Evolutionary conservation across 2,329 filamentous ascomycete species (phyloP), one percentile per base, ranked within the genome.

Genomic region (Parascedosporium putredinis): DNA sequence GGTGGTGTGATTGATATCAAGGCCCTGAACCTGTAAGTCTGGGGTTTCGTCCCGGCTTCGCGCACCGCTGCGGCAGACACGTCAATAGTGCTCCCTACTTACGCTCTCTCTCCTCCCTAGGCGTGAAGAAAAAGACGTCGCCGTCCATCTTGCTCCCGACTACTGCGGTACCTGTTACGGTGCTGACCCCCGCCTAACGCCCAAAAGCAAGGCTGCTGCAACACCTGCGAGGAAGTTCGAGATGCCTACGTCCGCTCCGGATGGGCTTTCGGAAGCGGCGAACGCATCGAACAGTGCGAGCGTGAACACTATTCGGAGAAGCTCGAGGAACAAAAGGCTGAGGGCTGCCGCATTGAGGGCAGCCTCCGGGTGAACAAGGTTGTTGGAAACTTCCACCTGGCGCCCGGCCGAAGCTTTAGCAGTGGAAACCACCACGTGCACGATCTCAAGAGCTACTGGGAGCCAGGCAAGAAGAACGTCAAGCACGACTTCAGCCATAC

Each of bases 401-500:
- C 94, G 1, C 93, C 93, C 1, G 93, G 93, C 59, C 88, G 91
- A 68, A 91, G 85, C 65, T 97, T 97, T 77, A 95, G 86, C 67
- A 95, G 87, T 62, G 89, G 88, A 57, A 95, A 95, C 71, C 85
- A 97, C 80, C 93, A 98, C 69, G 88, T 96, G 18, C 93, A 98
- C 71, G 94, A 98, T 63, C 74, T 98, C 55, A 89, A 95, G 67
- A 95, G 93, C 72, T 98, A 95, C 75, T 86, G 88, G 72, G 83
- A 91, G 55, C 78, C 76, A 20, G 49, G 47, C n/a, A 43, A 43
- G 5, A 46, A 51, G 10, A 75, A 78, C 49, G 73, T 79, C 51
- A 73, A 78, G 52, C 93, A 98, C 69, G 88, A 88, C 16, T 97
- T 98, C 69, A 84, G 84, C 8, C 93, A 98, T 69, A 75, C 73